Base-by-base conservation (phyloP, 2,329 filamentous ascomycete species). In the Aspergillus vadensis region DNA sequence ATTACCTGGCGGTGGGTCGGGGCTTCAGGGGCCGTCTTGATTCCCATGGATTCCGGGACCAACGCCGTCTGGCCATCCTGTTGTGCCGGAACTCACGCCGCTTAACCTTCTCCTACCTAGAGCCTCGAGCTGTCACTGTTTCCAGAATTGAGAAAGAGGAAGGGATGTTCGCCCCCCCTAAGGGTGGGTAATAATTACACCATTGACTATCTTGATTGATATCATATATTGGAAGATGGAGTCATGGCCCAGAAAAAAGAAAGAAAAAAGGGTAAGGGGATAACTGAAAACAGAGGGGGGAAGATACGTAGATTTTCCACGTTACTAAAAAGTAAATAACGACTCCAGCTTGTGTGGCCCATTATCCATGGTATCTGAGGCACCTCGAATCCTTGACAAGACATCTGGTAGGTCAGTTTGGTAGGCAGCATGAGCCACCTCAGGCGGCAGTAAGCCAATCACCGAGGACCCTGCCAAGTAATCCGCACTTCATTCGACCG, bases 1-100 rank as follows among this genome's bases (percentile, higher is more conserved):
- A 47, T 21, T 55, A 44, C 43, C 39, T 25, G 53, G 44, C 27
- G 53, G 53, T 43, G 41, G 53, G 36, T 39, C 36, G 17, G 51
- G 25, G 51, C 53, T 55, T 55, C 53, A 55, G 53, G 53, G 53
- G 53, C 53, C 53, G 53, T 47, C 53, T 36, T 47, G 53, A 55
- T 41, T 55, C 43, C 53, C 53, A 44, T 55, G 53, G 53, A 47
- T 55, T 44, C 53, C 41, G 53, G 27, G 32, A 53, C 41, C 23
- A 43, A 32, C 52, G 44, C 52, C 27, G 53, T 55, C 52, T 55
- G 38, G 19, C 41, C 38, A 27, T 30, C 23, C 25, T 55, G 25
- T 55, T 25, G 19, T 23, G 52, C 52, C 52, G 52, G 52, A 30
- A 55, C 25, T 32, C 30, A 25, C 25, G 21, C 47, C 47, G 47